Evolutionary conservation across 2,329 filamentous ascomycete species (phyloP).

Genomic region (Stemphylium beticola): DNA sequence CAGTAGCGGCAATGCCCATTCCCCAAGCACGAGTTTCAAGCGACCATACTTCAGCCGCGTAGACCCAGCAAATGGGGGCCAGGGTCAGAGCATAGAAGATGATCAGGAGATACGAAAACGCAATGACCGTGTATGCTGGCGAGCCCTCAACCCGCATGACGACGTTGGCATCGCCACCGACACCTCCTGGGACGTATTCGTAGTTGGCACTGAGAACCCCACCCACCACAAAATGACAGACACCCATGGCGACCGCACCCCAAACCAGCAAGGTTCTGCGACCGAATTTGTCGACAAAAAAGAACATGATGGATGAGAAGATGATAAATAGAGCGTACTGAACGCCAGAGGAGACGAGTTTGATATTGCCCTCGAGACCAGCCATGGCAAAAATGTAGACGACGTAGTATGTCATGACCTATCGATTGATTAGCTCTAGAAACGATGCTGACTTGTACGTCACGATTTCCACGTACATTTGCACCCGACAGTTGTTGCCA

Average conservation of each 20-base stretch:
- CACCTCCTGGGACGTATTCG: slow-evolving; percentile 39
- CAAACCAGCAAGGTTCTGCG: slow-evolving; percentile 70
- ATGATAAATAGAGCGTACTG: slow-evolving; percentile 81
- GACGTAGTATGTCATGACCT: slow-evolving; percentile 32
- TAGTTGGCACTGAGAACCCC: slow-evolving; percentile 60
- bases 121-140: slow-evolving; percentile 61
- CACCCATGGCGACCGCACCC: slow-evolving; percentile 68
- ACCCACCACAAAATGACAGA: slow-evolving; percentile 59
- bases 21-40: slow-evolving; percentile 64
- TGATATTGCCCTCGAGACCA: slow-evolving; percentile 64
- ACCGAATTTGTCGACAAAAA: slow-evolving; percentile 78
- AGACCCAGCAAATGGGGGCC: slow-evolving; percentile 65
- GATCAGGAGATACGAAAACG: slow-evolving; percentile 75
- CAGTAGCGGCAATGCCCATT: slow-evolving; percentile 68
- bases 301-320: slow-evolving; percentile 76
- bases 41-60: slow-evolving; percentile 68
- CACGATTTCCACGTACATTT: slow-evolving; percentile 69
- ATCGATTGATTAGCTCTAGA: background rate
- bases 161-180: slow-evolving; percentile 59
- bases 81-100: slow-evolving; percentile 70
- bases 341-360: slow-evolving; percentile 70
- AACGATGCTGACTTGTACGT: background rate
- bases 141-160: slow-evolving; percentile 58
- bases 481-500: slow-evolving; percentile 79
- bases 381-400: slow-evolving; percentile 75